Evolutionary conservation across 495 filamentous ascomycete genomes (phyloP), one percentile per base, ranked within the genome.

Genomic region (Delitschia confertaspora): DNA sequence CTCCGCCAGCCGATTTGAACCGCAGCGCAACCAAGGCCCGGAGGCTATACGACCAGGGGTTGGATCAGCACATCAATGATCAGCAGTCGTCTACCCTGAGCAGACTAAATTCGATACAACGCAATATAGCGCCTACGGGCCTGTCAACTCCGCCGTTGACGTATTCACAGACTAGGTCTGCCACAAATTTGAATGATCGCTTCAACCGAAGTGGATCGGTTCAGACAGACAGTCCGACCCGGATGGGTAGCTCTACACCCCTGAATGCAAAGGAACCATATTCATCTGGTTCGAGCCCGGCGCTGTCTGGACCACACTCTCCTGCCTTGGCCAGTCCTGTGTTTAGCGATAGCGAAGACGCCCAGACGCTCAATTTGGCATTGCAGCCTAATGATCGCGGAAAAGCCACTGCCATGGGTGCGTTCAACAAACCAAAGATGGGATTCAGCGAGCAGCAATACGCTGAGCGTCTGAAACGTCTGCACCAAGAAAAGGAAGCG

Each of bases 371-470:
- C 35, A 63, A 69, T 1, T 63, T 64, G 6, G 65, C 83, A 10
- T 69, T 89, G 7, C 77, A 84, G 45, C 81, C 85, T 0, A 80
- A 79, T 47, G 87, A 94, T 50, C 66, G 75, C 29, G 86, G 85
- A 14, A 93, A 93, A 61, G 85, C 88, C 9, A 93, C 88, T 0
- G 85, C 85, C 3, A 71, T 86, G 62, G 85, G 85, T 11, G 70
- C 85, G 1, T 93, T 93, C 65, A 80, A 88, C 41, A 86, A 86
- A 50, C 84, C 88, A 2, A 65, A 61, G 16, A 73, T 80, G 29
- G 69, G 73, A 6, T 94, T 88, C 40, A 83, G 91, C 52, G 88
- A 95, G 53, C 76, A 82, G 26, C 83, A 84, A 52, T 95, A 88
- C 45, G 75, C 81, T 6, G 80, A 88, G 52, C 79, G 88, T 23